A percentile compares a stretch with the other conserved stretches of the same genome.
These are phyloP conservation scores for Xylariomycetidae sp. DNA, from an alignment of 2,329 filamentous ascomycete genomes.

Conservation along the genomic window DNA sequence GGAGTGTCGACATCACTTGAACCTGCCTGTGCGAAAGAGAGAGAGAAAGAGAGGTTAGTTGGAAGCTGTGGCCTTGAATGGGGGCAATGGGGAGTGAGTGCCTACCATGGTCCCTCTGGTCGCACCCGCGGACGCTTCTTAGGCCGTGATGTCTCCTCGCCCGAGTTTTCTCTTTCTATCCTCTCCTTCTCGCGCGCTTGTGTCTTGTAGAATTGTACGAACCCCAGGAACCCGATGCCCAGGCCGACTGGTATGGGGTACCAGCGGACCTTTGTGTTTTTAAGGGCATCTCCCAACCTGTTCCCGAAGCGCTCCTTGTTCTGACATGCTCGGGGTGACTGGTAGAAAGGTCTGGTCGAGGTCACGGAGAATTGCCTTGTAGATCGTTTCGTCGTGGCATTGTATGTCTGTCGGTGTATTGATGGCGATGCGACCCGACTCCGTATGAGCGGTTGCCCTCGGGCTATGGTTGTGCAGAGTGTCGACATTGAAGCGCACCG, in stretches of 20 bases:
- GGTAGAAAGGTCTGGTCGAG: slow-evolving; percentile 33
- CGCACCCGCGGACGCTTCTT: slow-evolving; percentile 58
- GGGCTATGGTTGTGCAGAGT: slow-evolving; percentile 12
- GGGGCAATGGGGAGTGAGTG: slow-evolving; percentile 2
- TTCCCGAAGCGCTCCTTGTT: slow-evolving; percentile 40
- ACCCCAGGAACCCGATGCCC: slow-evolving; percentile 76
- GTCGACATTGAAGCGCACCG: slow-evolving; percentile 22
- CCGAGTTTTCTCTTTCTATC: slow-evolving; percentile 37
- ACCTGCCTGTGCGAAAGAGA: slow-evolving; percentile 57
- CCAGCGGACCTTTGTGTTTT: slow-evolving; percentile 65
- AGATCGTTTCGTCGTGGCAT: slow-evolving; percentile 12
- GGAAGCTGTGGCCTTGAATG: slow-evolving; percentile 1
- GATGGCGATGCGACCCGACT: slow-evolving; percentile 11
- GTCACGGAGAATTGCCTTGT: slow-evolving; percentile 17
- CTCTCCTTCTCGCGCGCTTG: slow-evolving; percentile 50
- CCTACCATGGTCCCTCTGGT: slow-evolving; percentile 77
- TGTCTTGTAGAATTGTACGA: slow-evolving; percentile 78
- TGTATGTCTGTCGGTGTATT: slow-evolving; percentile 14
- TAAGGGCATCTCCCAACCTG: slow-evolving; percentile 43
- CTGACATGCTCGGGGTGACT: slow-evolving; percentile 37
- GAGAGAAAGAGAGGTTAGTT: slow-evolving; percentile 6
- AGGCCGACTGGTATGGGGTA: slow-evolving; percentile 84
- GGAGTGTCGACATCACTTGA: slow-evolving; percentile 87
- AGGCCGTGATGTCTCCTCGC: slow-evolving; percentile 35
- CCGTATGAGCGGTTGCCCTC: slow-evolving; percentile 11